phyloP scores from a whole-genome alignment of 2,329 filamentous ascomycete species.

The Akanthomyces dipterigenus region DNA sequence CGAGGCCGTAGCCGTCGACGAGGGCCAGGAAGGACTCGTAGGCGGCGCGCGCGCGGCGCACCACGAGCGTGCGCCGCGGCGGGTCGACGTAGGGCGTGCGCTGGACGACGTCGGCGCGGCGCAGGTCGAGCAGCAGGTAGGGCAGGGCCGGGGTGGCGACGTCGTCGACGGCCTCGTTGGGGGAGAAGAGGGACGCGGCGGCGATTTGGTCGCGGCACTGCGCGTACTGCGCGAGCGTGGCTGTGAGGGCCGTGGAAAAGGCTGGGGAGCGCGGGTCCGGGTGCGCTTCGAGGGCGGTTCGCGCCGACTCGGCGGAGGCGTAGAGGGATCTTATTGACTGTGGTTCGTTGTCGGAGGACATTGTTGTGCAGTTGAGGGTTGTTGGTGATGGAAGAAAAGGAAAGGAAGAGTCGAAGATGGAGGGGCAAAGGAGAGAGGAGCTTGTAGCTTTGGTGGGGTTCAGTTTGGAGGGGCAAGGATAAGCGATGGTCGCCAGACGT shows the following conservation, averaged over 20 bases:
- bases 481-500: neutral
- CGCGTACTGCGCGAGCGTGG: constrained; percentile 64
- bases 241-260: constrained; percentile 61
- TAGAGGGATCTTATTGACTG: constrained; percentile 45
- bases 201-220: constrained; percentile 64
- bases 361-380: neutral
- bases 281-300: constrained; percentile 54
- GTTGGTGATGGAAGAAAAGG: neutral
- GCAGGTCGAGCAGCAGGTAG: constrained; percentile 73
- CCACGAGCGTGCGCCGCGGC: constrained; percentile 52
- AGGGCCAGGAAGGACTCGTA: constrained; percentile 75
- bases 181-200: constrained; percentile 75
- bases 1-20: constrained; percentile 71
- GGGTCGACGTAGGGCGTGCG: constrained; percentile 50
- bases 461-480: neutral
- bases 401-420: neutral
- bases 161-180: constrained; percentile 86
- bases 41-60: constrained; percentile 57
- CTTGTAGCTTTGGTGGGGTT: constrained; percentile 6
- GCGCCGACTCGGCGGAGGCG: constrained; percentile 43
- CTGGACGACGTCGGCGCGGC: constrained; percentile 72
- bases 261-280: constrained; percentile 56
- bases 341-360: constrained; percentile 33
- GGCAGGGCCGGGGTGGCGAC: constrained; percentile 77
- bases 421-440: neutral